These are phyloP conservation scores for Populus hybrid DNA, from an alignment of 441 rosid species.

Conservation along the genomic window DNA sequence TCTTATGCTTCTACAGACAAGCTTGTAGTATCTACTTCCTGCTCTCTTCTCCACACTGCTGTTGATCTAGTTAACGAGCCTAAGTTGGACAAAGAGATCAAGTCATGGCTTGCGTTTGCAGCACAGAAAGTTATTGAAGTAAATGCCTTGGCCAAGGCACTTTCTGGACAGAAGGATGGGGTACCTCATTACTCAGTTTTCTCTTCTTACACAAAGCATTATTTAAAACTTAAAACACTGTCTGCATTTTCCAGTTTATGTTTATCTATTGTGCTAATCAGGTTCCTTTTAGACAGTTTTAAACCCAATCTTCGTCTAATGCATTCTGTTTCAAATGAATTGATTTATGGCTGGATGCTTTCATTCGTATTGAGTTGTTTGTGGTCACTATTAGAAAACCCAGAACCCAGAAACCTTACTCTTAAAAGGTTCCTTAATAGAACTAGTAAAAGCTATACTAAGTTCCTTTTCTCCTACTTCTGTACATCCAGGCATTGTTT, in stretches of 20 bases:
- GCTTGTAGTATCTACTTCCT: constrained; percentile 91
- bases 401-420: not conserved
- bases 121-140: constrained; percentile 96
- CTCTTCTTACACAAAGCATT: not conserved
- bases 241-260: constrained; percentile 14
- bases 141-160: constrained; percentile 81
- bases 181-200: constrained; percentile 29
- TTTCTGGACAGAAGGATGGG: constrained; percentile 75
- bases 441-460: not conserved
- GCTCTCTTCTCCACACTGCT: constrained; percentile 96
- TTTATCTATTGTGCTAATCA: not conserved
- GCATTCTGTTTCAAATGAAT: not conserved
- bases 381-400: not conserved
- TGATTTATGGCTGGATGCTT: not conserved
- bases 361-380: not conserved
- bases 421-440: not conserved
- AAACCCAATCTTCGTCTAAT: not conserved
- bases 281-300: not conserved
- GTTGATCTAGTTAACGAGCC: constrained; percentile 90
- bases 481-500: constrained; percentile 52
- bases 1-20: constrained; percentile 49
- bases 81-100: constrained; percentile 79
- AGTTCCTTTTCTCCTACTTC: not conserved
- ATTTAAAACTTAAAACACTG: constrained; percentile 1
- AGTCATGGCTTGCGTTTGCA: constrained; percentile 96